Evolutionary conservation across 805 yeast species (phyloP).

Genomic region (Kurtzmaniella fragi): DNA sequence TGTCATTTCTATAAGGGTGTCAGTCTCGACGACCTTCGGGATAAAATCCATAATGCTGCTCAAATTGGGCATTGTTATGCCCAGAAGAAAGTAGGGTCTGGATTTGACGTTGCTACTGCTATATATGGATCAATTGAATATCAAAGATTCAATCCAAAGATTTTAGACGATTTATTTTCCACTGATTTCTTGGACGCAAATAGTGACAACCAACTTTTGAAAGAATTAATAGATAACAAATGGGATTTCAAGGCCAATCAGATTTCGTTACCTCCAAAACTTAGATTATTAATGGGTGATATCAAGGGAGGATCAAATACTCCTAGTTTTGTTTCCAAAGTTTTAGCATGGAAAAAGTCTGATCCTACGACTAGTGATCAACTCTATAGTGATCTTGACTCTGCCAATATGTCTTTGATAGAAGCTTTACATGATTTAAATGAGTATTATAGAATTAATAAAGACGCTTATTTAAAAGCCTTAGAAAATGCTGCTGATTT

Average conservation of each 20-base stretch:
- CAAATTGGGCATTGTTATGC: slow-evolving; percentile 92
- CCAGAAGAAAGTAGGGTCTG: slow-evolving; percentile 93
- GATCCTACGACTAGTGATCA: slow-evolving; percentile 45
- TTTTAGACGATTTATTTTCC: slow-evolving; percentile 37
- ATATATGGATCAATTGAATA: slow-evolving; percentile 85
- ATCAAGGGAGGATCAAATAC: slow-evolving; percentile 91
- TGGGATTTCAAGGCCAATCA: slow-evolving; percentile 61
- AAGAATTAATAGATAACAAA: slow-evolving; percentile 34
- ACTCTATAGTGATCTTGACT: slow-evolving; percentile 53
- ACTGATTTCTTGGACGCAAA: slow-evolving; percentile 16
- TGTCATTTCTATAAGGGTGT: slow-evolving; percentile 33
- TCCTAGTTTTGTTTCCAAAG: slow-evolving; percentile 78
- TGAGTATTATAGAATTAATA: slow-evolving; percentile 19
- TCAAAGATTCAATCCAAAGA: slow-evolving; percentile 61
- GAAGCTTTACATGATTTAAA: slow-evolving; percentile 40
- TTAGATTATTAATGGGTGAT: slow-evolving; percentile 86
- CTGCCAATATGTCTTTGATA: slow-evolving; percentile 56
- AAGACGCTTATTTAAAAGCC: slow-evolving; percentile 8
- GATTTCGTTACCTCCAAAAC: slow-evolving; percentile 62
- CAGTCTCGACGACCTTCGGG: slow-evolving; percentile 4
- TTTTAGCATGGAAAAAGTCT: slow-evolving; percentile 60
- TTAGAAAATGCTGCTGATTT: slow-evolving; percentile 5
- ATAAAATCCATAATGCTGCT: slow-evolving; percentile 67
- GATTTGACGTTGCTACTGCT: slow-evolving; percentile 96
- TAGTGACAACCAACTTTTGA: slow-evolving; percentile 15